A percentile compares a stretch with the other conserved stretches of the same genome.
Conservation (phyloP, 352 stramenopile genomes). For the Plasmopara viticola region DNA sequence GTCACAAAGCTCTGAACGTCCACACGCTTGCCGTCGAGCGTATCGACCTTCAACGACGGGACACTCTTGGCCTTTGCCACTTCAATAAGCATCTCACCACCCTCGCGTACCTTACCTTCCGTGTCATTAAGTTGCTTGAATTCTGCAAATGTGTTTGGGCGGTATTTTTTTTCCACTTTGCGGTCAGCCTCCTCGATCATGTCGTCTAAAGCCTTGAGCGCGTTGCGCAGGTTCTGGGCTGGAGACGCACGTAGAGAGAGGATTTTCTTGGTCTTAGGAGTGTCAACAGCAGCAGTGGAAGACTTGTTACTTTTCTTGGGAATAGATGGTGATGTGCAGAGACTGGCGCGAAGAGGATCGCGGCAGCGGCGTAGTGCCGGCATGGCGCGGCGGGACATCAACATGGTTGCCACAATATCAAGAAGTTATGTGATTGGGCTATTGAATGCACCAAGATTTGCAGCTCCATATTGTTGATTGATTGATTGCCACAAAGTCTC, state of each 20-base stretch:
- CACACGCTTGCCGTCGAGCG: slow-evolving; percentile 34
- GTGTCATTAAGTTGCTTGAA: slow-evolving; percentile 88
- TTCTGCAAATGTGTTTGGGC: slow-evolving; percentile 83
- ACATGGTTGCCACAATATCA: no score
- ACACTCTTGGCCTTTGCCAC: slow-evolving; percentile 53
- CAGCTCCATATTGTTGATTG: no score
- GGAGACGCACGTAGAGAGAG: slow-evolving; percentile 33
- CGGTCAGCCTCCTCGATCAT: slow-evolving; percentile 82
- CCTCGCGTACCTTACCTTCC: slow-evolving; percentile 65
- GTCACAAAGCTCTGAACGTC: slow-evolving; percentile 54
- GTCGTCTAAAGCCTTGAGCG: slow-evolving; percentile 67
- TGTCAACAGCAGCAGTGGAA: background rate
- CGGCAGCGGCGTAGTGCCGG: no score
- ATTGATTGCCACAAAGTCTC: no score
- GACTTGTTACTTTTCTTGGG: background rate
- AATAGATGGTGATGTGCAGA: no score
- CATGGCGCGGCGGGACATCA: no score
- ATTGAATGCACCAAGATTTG: no score
- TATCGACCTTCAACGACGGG: slow-evolving; percentile 49
- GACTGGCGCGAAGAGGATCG: no score
- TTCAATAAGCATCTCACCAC: slow-evolving; percentile 39
- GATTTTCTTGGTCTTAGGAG: slow-evolving; percentile 27
- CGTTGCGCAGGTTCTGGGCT: slow-evolving; percentile 68
- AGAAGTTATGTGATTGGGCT: no score
- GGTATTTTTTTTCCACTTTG: slow-evolving; percentile 83